Evolutionary conservation across 2,329 filamentous ascomycete species (phyloP).

Genomic region (Cladosporium austrohemisphaericum): DNA sequence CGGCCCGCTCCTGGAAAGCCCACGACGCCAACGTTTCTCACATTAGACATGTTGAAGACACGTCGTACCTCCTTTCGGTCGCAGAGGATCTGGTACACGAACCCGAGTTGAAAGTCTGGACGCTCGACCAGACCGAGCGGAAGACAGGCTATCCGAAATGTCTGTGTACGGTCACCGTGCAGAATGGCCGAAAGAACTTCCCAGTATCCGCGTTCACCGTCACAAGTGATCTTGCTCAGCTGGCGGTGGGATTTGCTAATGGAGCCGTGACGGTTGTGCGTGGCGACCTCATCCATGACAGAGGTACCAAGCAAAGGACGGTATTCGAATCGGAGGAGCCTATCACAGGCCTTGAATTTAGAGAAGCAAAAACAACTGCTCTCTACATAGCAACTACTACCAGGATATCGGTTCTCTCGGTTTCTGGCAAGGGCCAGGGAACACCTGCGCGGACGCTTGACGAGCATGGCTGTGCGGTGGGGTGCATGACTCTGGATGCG

Average conservation of each 20-base stretch:
- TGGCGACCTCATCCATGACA: constrained; percentile 91
- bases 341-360: constrained; percentile 83
- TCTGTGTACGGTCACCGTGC: constrained; percentile 77
- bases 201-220: constrained; percentile 91
- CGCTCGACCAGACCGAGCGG: constrained; percentile 86
- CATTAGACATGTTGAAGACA: constrained; percentile 87
- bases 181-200: constrained; percentile 88
- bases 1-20: constrained; percentile 80
- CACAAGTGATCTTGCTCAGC: constrained; percentile 82
- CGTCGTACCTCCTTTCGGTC: constrained; percentile 78
- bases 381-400: constrained; percentile 90
- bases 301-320: constrained; percentile 87
- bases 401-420: constrained; percentile 78
- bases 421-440: constrained; percentile 84
- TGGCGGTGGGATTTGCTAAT: constrained; percentile 94
- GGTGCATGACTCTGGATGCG: constrained; percentile 86
- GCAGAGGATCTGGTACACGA: constrained; percentile 84
- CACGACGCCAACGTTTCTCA: constrained; percentile 80
- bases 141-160: constrained; percentile 88
- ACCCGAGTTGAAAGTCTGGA: constrained; percentile 95
- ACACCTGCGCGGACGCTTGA: constrained; percentile 85
- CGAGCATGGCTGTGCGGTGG: constrained; percentile 84
- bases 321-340: constrained; percentile 97
- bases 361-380: constrained; percentile 62
- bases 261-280: constrained; percentile 89